Base-by-base conservation (phyloP, 257 asterid genomes). In the Jaltomata sinuosa region DNA sequence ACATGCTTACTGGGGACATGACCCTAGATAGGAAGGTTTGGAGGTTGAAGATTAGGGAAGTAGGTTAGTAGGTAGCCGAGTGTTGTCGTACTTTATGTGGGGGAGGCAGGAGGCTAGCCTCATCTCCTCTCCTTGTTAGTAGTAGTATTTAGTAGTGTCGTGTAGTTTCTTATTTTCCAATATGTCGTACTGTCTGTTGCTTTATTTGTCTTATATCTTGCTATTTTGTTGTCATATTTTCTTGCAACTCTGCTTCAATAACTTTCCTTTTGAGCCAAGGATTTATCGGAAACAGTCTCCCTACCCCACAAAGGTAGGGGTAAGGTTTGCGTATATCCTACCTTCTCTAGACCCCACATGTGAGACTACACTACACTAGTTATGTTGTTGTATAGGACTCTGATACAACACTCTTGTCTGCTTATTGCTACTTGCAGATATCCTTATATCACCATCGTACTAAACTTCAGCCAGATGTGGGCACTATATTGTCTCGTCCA, bases 401-500 rank as follows among this genome's bases (percentile, higher is more conserved):
- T 8, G 61, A 61, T 59, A n/a, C 18, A 4, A 32, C 6, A 8
- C 27, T 8, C 6, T 83, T 68, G 21, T 47, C 84, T 34, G 62
- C 78, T 22, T 16, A 61, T 49, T 79, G 59, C 65, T 85, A 68
- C 84, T 78, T 86, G 86, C 93, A 96, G 99, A 92, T 97, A 95
- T 87, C 98, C 98, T 0, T 97, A 97, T 80, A 85, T 97, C 52
- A 92, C 98, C 5, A 89, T 90, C 21, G 93, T 94, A 62, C 82
- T 93, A 86, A 94, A 94, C 88, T 97, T 97, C 91, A 93, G 99
- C 85, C 99, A 94, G 90, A 94, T 94, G 98, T 94, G 98, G 99
- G 99, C 99, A 4, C 82, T 97, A 64, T 94, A 91, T 83, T 96
- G 98, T 89, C 96, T 94, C 1, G 94, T 96, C 84, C 94, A 94